Evolutionary conservation across 2,329 filamentous ascomycete genomes (phyloP).

Genomic region (Xylariales sp.): DNA sequence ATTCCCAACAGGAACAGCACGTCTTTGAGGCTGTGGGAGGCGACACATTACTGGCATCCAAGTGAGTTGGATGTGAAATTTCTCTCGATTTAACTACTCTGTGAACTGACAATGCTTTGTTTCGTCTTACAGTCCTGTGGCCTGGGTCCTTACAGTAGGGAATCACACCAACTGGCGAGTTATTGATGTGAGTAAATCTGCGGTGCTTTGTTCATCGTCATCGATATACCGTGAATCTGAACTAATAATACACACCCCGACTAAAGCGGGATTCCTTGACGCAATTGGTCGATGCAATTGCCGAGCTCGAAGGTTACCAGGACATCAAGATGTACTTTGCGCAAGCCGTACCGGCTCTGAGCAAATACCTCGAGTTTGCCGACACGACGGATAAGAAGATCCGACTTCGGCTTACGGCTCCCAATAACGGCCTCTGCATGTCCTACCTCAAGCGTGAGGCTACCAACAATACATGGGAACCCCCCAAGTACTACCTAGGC

Average conservation of each 20-base stretch:
- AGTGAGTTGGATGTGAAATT: too few species aligned
- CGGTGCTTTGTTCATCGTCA: neutral
- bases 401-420: neutral
- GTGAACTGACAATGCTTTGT: too few species aligned
- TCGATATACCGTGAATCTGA: too few species aligned
- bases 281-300: neutral
- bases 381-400: neutral
- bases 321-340: neutral
- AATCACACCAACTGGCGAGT: neutral
- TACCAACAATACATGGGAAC: neutral
- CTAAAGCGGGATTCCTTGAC: neutral
- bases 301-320: neutral
- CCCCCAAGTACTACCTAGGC: neutral
- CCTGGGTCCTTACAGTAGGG: neutral
- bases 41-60: neutral
- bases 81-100: too few species aligned
- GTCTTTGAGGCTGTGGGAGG: slow-evolving; percentile 1
- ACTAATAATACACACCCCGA: too few species aligned
- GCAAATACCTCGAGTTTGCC: neutral
- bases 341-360: neutral
- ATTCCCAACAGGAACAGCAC: neutral
- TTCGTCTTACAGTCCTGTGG: neutral
- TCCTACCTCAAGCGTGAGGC: neutral
- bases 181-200: neutral
- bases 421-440: neutral